Base-by-base conservation (phyloP, 164 flowering plant species). In the Liriodendron chinense region DNA sequence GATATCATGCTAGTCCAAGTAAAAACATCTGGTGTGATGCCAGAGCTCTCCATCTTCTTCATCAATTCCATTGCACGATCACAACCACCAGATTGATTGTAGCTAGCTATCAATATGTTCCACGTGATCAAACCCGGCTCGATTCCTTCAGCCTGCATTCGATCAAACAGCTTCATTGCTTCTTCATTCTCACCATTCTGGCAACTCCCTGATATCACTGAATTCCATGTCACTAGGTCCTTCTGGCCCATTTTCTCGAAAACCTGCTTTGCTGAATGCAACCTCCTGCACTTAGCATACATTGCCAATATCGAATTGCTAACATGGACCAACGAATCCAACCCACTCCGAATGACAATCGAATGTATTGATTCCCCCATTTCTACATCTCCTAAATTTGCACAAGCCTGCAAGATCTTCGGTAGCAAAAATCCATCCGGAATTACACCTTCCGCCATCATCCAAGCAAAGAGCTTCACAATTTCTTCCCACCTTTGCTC, bases 1-100 rank as follows among this genome's bases (percentile, higher is more conserved):
- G 84, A 82, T 68, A 82, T 79, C 80, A 82, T 77, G 2, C 72
- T 63, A 25, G 84, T 82, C 84, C 84, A 82, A 18, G 84, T 79
- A 75, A 76, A 77, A 9, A 82, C 84, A 75, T 82, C 80, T 34
- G 84, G 76, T 48, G 48, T 12, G 65, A 77, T 64, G 22, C 84
- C 80, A 16, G 57, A 61, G 49, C 16, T 70, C 57, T 74, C 65
- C 84, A 79, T 79, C 69, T 75, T 75, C 72, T 82, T 63, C 84
- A 79, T 77, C 28, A 82, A 66, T 24, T 79, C 80, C 68, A 82
- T 34, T 12, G 84, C 84, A 4, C 72, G 70, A 72, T 77, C 76
- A 50, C 84, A 79, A 1, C 77, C 77, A n/a, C 84, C 78, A 1
- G 66, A 71, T 69, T 79, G 82, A 59, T 69, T 82, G 59, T 77